Evolutionary conservation across 768 basidiomycete species (phyloP).

Genomic region (Pulveroboletus sp.): DNA sequence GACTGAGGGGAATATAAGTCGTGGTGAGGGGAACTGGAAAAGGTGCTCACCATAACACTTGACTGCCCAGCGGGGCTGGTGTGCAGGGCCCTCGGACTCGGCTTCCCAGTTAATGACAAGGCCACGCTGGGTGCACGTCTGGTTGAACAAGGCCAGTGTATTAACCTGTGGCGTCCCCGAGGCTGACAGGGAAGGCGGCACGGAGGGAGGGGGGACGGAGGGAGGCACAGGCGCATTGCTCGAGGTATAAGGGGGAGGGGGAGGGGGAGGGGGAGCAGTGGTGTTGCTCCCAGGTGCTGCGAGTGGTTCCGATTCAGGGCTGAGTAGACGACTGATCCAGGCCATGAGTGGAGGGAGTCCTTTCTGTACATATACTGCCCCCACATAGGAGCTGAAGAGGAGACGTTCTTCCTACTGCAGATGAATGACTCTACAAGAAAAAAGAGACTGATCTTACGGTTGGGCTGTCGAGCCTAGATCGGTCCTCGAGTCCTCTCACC

Average conservation of each 20-base stretch:
- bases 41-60: constrained; percentile 46
- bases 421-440: constrained; percentile 3
- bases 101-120: constrained; percentile 45
- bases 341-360: constrained; percentile 47
- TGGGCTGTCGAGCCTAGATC: constrained; percentile 35
- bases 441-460: constrained; percentile 23
- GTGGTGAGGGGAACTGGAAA: not conserved
- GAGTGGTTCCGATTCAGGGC: constrained; percentile 38
- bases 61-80: constrained; percentile 58
- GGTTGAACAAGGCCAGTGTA: constrained; percentile 49
- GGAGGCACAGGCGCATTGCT: constrained; percentile 12
- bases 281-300: constrained; percentile 17
- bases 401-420: constrained; percentile 48
- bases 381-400: constrained; percentile 62
- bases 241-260: constrained; percentile 26
- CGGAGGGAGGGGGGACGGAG: constrained; percentile 22
- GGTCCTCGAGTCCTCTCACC: constrained; percentile 45
- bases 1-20: constrained; percentile 36
- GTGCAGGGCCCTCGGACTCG: constrained; percentile 47
- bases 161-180: constrained; percentile 29
- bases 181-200: constrained; percentile 13
- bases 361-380: constrained; percentile 60
- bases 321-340: constrained; percentile 60
- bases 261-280: constrained; percentile 10
- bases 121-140: constrained; percentile 50